These are phyloP conservation scores for Pueraria montana DNA, from an alignment of 306 rosid species.

Conservation along the genomic window DNA sequence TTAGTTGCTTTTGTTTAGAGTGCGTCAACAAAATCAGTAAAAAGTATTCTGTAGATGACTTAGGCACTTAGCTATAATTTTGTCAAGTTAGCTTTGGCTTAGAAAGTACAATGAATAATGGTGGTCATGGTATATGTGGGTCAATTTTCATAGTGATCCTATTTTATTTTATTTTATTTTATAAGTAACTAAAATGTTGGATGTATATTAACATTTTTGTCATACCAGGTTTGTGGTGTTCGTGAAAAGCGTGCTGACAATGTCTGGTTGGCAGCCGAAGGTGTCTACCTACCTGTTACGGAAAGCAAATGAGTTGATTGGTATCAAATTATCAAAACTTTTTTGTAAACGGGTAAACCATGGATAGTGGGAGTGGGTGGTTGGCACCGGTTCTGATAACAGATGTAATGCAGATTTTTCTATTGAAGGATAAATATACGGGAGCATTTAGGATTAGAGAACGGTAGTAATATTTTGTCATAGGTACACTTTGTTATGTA, in stretches of 20 bases:
- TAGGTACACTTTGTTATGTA: conserved; percentile 32
- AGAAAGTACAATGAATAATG: not conserved
- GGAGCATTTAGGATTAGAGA: conserved; percentile 42
- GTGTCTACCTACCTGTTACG: conserved; percentile 85
- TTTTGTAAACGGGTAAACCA: conserved; percentile 46
- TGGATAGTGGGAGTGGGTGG: conserved; percentile 49
- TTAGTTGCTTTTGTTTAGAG: conserved; percentile 33
- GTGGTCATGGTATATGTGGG: not conserved
- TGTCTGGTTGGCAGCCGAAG: conserved; percentile 96
- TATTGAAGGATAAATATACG: conserved; percentile 38
- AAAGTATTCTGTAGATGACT: not conserved
- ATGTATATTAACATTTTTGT: conserved; percentile 11
- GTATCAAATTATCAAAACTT: too few relatives aligned
- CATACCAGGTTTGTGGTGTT: conserved; percentile 80
- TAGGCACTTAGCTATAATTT: not conserved
- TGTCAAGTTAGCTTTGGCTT: not conserved
- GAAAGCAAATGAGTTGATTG: conserved; percentile 68
- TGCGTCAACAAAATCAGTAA: conserved; percentile 4
- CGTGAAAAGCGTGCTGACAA: conserved; percentile 92
- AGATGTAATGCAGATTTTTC: conserved; percentile 51
- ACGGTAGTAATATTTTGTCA: conserved; percentile 35
- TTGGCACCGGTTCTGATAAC: conserved; percentile 43
- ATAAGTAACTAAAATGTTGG: conserved; percentile 15
- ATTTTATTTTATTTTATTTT: not conserved
- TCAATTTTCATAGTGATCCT: not conserved